Percentiles rank a stretch among this genome's conserved stretches.
These are phyloP conservation scores for Colletotrichum sp. DNA, from an alignment of 2,329 filamentous ascomycete genomes.

Conservation along the genomic window DNA sequence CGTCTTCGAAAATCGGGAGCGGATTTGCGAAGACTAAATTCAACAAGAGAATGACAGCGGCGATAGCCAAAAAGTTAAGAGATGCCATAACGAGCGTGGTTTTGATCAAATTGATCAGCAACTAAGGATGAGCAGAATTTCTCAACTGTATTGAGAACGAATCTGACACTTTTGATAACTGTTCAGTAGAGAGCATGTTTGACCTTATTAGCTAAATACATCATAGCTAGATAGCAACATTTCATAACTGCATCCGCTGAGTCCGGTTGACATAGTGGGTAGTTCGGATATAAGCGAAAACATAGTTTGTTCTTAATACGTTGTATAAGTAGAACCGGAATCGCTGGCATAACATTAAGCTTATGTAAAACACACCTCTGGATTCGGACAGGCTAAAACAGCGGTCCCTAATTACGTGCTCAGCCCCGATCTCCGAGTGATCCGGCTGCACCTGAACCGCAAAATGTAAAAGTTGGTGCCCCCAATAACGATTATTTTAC, in stretches of 20 bases:
- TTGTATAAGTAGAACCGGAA: background rate
- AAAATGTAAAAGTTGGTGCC: background rate
- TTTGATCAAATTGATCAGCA: background rate
- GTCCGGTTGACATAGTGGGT: background rate
- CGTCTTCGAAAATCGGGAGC: background rate
- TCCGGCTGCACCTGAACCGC: too few relatives aligned
- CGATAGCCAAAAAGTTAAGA: background rate
- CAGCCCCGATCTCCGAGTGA: too few relatives aligned
- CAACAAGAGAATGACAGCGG: background rate
- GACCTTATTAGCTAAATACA: background rate
- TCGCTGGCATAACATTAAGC: background rate
- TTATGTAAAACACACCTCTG: background rate
- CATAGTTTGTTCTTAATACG: background rate
- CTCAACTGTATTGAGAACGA: background rate
- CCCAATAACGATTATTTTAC: background rate
- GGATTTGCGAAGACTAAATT: background rate
- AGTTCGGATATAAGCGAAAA: background rate
- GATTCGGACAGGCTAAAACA: background rate
- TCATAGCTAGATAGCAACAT: background rate
- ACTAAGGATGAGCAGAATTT: background rate
- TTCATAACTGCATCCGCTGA: background rate
- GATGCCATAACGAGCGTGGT: background rate
- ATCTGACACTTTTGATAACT: too few relatives aligned
- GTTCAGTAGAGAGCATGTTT: background rate
- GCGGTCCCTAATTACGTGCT: too few relatives aligned